phyloP scores from a whole-genome alignment of 1,284 basidiomycete species.

The Neonothopanus nambi region DNA sequence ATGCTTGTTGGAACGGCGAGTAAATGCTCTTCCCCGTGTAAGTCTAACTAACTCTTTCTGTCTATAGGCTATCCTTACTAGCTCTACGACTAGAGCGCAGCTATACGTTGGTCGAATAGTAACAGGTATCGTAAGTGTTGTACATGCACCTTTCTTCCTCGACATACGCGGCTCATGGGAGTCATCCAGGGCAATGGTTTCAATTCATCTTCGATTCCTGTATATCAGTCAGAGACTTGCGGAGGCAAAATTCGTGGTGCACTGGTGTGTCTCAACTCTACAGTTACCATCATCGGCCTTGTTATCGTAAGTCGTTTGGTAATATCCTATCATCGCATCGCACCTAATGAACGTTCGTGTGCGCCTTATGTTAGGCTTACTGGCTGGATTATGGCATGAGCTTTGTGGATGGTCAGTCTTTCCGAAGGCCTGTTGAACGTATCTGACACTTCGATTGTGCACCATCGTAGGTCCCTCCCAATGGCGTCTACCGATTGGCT shows the following conservation, averaged over 20 bases:
- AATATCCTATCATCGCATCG: neutral
- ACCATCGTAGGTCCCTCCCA: conserved; percentile 26
- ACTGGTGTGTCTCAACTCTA: conserved; percentile 48
- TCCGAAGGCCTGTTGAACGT: neutral
- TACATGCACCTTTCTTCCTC: neutral
- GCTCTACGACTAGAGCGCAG: conserved; percentile 41
- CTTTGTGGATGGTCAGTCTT: conserved; percentile 30
- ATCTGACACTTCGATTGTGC: neutral
- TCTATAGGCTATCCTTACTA: conserved; percentile 32
- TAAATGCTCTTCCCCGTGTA: neutral
- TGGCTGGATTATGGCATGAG: conserved; percentile 50
- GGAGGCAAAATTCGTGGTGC: conserved; percentile 45
- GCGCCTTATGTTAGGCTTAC: conserved; percentile 32
- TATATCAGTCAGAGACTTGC: conserved; percentile 49
- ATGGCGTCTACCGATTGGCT: conserved; percentile 48
- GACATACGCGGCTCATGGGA: neutral
- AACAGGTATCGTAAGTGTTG: conserved; percentile 43
- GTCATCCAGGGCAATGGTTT: conserved; percentile 43
- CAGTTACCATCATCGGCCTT: conserved; percentile 48
- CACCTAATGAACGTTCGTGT: neutral
- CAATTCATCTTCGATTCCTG: conserved; percentile 44
- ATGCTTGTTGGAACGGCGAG: conserved; percentile 47
- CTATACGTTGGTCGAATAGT: conserved; percentile 54
- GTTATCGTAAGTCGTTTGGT: conserved; percentile 34
- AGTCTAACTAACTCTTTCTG: neutral